Evolutionary conservation across 2,329 filamentous ascomycete species (phyloP), one percentile per base, ranked within the genome.

Genomic region (Aureobasidium lini): DNA sequence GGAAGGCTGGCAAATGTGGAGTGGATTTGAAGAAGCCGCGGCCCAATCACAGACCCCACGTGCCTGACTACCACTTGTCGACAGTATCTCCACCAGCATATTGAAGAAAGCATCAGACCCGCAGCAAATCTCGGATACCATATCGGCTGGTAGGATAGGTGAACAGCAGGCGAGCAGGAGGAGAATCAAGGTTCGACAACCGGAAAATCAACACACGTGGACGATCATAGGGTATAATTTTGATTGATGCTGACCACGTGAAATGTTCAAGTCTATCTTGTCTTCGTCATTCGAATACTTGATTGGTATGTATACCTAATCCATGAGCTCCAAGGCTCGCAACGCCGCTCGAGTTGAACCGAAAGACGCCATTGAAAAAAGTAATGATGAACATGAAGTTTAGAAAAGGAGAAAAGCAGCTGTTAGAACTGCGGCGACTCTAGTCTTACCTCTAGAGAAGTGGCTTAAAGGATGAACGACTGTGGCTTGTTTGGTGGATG

Each of bases 21-120:
- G 50, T 10, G 32, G 28, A 23, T n/a, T n/a, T 6, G 40, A 44
- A 46, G 40, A 34, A 11, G 40, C 31, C 52, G 16, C 52, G 40
- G 39, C 39, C 50, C 52, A 56, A 56, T 56, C 40, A 46, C 52
- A 46, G 10, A 10, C 11, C 39, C 50, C 52, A 56, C 52, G 52
- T 56, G 52, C 52, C 11, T 8, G 6, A 8, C 42, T 44, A 46
- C 52, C 37, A 54, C n/a, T 43, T 43, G n/a, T 54, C 18, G 18
- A 15, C n/a, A 13, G 43, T 31, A 43, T 34, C 16, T 34, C 23
- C 43, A 54, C n/a, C n/a, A 40, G 9, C 6, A 8, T 28, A 7
- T 13, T 2, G 29, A 16, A 10, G n/a, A 7, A 42, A 32, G 28
- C n/a, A 18, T 54, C 48, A 16, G 34, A 39, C 29, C 39, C 39